A percentile compares a stretch with the other conserved stretches of the same genome.
Evolutionary conservation across 2,329 filamentous ascomycete species (phyloP).

Genomic region (Cladosporium sp.): DNA sequence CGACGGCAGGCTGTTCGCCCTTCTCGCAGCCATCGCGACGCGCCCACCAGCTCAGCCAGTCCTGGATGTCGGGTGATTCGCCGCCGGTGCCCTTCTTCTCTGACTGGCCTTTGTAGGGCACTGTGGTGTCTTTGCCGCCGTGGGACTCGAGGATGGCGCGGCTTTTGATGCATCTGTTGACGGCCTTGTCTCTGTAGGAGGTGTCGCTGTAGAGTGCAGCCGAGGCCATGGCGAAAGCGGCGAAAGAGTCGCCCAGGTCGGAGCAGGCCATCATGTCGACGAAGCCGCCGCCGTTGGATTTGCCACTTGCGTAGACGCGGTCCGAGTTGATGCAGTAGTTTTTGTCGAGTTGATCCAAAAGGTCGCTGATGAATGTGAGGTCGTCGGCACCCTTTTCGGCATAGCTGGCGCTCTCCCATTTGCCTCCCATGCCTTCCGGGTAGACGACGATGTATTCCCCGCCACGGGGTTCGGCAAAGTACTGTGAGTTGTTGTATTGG

Average conservation of each 20-base stretch:
- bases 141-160: conserved; percentile 48
- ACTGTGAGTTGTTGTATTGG: conserved; percentile 47
- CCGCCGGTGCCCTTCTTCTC: conserved; percentile 30
- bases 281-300: conserved; percentile 57
- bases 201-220: conserved; percentile 48
- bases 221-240: conserved; percentile 52
- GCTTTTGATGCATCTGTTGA: conserved; percentile 30
- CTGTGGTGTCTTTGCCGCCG: conserved; percentile 43
- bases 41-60: conserved; percentile 44
- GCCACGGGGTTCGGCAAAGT: conserved; percentile 48
- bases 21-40: conserved; percentile 36
- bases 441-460: conserved; percentile 50
- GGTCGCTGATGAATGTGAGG: conserved; percentile 47
- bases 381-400: conserved; percentile 43
- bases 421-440: conserved; percentile 41
- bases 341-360: conserved; percentile 43
- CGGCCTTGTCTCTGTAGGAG: conserved; percentile 17
- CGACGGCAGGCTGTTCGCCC: conserved; percentile 22
- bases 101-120: conserved; percentile 41
- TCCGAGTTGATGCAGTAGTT: conserved; percentile 48
- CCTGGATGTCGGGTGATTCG: conserved; percentile 30
- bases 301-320: conserved; percentile 51
- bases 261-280: conserved; percentile 50
- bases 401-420: conserved; percentile 46
- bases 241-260: conserved; percentile 44